Percentiles rank a stretch among this genome's conserved stretches.
Conservation (phyloP, 208 protist genomes). For the Wallacemonas sp. region DNA sequence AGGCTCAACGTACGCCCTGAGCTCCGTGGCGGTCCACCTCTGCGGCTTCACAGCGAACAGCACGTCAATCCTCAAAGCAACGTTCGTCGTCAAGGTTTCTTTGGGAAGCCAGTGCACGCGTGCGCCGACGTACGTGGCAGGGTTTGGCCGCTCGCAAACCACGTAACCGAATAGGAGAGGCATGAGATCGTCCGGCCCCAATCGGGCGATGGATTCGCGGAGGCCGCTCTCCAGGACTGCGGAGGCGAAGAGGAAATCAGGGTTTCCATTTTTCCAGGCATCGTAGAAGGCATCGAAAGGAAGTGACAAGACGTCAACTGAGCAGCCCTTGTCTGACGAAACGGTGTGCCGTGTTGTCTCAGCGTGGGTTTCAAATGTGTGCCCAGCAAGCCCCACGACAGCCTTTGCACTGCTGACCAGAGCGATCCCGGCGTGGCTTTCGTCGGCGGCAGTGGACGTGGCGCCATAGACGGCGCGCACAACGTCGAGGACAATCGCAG, state of each 20-base stretch:
- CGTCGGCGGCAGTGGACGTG: neutral
- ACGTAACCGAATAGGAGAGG: conserved; percentile 38
- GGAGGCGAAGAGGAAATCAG: conserved; percentile 29
- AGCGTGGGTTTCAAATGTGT: conserved; percentile 32
- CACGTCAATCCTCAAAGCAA: conserved; percentile 35
- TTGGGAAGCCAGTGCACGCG: conserved; percentile 48
- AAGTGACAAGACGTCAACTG: conserved; percentile 18
- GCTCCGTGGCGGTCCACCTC: conserved; percentile 38
- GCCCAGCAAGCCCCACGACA: conserved; percentile 42
- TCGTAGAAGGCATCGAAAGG: conserved; percentile 40
- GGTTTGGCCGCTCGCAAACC: conserved; percentile 18
- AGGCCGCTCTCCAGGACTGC: conserved; percentile 20
- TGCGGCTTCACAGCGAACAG: conserved; percentile 58
- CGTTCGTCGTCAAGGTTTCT: conserved; percentile 34
- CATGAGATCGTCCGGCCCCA: conserved; percentile 20
- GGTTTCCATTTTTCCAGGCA: conserved; percentile 34
- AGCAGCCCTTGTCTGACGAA: neutral
- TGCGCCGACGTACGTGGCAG: conserved; percentile 20
- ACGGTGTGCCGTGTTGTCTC: neutral
- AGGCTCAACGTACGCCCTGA: conserved; percentile 59
- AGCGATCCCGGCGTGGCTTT: neutral
- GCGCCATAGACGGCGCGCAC: conserved; percentile 50
- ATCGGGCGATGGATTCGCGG: neutral
- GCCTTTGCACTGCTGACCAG: conserved; percentile 35
- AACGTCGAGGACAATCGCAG: conserved; percentile 47